A percentile compares a stretch with the other conserved stretches of the same genome.
Conservation (phyloP, 176 grass and related monocot genomes). For the Carex cristatella region DNA sequence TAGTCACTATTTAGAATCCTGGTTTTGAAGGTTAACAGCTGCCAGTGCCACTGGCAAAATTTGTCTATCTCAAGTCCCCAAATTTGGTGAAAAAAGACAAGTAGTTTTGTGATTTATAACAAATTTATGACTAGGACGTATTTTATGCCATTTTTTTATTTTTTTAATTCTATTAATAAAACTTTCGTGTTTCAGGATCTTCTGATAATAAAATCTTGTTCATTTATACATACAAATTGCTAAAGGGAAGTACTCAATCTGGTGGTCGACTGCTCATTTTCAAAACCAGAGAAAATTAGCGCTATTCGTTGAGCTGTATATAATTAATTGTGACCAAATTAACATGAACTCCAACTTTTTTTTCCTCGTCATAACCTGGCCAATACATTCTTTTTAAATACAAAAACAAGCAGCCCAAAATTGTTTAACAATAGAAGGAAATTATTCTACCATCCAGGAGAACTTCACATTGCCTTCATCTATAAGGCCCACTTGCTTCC, state of each 20-base stretch:
- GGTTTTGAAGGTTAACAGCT: no score
- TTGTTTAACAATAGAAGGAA: background rate
- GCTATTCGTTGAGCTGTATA: background rate
- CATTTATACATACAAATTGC: background rate
- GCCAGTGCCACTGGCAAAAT: no score
- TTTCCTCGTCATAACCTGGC: background rate
- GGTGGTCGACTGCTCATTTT: background rate
- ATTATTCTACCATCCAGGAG: constrained; percentile 60
- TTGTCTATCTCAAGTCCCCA: no score
- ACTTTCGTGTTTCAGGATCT: no score
- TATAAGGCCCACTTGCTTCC: constrained; percentile 49
- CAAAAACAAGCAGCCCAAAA: background rate
- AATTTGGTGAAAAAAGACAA: no score
- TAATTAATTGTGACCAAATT: background rate
- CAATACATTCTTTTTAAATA: background rate
- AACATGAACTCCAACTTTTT: background rate
- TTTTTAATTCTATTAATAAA: no score
- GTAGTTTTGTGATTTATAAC: no score
- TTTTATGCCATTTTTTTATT: no score
- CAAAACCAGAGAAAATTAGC: background rate
- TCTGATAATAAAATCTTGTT: no score
- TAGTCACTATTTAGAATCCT: no score
- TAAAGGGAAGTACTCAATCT: background rate
- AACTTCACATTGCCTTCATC: constrained; percentile 64
- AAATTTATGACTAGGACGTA: no score